Evolutionary conservation across 345 rosid species (phyloP).

Genomic region (Pistacia vera): DNA sequence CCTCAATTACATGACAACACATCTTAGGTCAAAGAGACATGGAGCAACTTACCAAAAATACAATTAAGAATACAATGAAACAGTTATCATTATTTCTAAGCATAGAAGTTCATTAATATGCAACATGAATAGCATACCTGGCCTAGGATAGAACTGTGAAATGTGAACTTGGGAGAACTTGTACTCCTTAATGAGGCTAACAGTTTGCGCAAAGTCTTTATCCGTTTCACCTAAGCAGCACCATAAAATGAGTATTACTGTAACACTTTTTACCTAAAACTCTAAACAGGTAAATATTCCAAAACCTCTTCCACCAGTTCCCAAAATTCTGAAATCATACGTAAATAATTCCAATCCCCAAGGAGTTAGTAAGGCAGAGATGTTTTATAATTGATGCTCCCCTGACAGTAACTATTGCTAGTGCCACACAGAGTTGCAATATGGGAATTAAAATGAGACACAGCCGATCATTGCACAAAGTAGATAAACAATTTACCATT

Average conservation of each 20-base stretch:
- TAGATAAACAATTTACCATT: neutral
- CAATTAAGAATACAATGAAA: neutral
- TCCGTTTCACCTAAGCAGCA: conserved; percentile 80
- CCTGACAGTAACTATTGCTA: neutral
- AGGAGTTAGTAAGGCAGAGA: neutral
- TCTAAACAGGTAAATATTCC: neutral
- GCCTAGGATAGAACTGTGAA: conserved; percentile 96
- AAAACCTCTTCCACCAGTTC: neutral
- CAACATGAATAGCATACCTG: conserved; percentile 49
- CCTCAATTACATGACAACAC: neutral
- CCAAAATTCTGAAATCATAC: neutral
- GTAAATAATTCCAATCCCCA: neutral
- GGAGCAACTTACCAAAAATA: neutral
- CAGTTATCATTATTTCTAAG: neutral
- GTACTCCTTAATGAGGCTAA: conserved; percentile 69
- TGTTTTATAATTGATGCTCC: neutral
- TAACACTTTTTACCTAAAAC: conserved; percentile 3
- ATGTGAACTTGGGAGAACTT: conserved; percentile 92
- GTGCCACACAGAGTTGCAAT: neutral
- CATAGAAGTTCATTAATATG: neutral
- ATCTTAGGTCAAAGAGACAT: neutral
- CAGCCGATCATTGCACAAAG: neutral
- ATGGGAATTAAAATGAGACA: neutral
- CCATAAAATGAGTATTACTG: conserved; percentile 4
- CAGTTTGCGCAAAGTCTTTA: conserved; percentile 82